Evolutionary conservation across 2,329 filamentous ascomycete species (phyloP).

Genomic region (Hymenoscyphus occultus): DNA sequence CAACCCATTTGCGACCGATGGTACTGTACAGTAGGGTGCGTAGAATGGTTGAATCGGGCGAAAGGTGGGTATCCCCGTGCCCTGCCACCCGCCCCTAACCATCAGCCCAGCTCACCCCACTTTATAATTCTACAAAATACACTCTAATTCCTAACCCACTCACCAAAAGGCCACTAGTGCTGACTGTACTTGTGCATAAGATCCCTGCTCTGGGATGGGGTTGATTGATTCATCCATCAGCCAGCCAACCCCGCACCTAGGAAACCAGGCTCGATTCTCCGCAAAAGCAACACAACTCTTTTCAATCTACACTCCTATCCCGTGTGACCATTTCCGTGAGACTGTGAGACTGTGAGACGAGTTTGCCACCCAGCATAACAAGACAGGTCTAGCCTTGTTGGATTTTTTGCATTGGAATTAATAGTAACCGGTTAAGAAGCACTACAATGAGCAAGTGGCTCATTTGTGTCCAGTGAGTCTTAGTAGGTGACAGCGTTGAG

Average conservation of each 20-base stretch:
- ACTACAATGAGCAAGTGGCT: too few relatives aligned
- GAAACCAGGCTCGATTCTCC: background rate
- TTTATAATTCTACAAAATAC: background rate
- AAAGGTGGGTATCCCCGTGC: background rate
- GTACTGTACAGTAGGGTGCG: background rate
- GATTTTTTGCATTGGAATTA: too few relatives aligned
- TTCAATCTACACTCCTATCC: background rate
- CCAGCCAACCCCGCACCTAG: background rate
- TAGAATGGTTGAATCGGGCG: background rate
- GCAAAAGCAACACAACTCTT: background rate
- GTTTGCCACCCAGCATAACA: background rate
- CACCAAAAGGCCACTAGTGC: background rate
- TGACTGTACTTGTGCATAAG: background rate
- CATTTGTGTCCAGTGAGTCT: too few relatives aligned
- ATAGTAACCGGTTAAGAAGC: too few relatives aligned
- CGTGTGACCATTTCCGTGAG: background rate
- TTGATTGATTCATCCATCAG: background rate
- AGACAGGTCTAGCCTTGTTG: background rate
- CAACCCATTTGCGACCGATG: background rate
- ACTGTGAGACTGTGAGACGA: background rate
- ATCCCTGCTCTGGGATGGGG: background rate
- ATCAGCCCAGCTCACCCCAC: background rate
- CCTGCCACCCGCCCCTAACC: background rate
- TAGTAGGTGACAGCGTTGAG: too few relatives aligned
- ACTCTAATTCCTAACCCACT: background rate